These are phyloP conservation scores for Nakaseomyces nivariensis DNA, from an alignment of 1,139 yeast species.

Conservation along the genomic window DNA sequence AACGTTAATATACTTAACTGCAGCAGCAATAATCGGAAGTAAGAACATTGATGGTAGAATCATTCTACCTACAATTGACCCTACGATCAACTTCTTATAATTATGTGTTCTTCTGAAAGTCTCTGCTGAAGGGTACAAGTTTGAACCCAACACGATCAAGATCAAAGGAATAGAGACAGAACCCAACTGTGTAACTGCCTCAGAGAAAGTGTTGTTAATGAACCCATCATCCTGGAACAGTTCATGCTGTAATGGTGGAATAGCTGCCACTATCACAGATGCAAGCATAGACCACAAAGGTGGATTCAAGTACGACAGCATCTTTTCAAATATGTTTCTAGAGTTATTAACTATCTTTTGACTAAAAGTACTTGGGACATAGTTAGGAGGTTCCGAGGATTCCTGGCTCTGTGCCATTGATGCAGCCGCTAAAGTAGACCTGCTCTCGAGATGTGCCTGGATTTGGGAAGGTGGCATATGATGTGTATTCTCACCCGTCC, in stretches of 20 bases:
- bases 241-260: conserved; percentile 55
- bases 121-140: conserved; percentile 56
- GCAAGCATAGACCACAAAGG: conserved; percentile 88
- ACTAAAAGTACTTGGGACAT: conserved; percentile 7
- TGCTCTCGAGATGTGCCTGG: conserved; percentile 10
- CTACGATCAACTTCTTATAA: conserved; percentile 51
- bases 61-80: conserved; percentile 64
- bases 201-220: conserved; percentile 65
- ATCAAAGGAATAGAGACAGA: conserved; percentile 82
- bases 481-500: conserved; percentile 29
- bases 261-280: conserved; percentile 74
- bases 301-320: conserved; percentile 65
- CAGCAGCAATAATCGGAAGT: conserved; percentile 51
- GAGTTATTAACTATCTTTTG: conserved; percentile 9
- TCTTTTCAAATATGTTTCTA: conserved; percentile 1
- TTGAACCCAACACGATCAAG: conserved; percentile 66
- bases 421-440: background rate
- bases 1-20: conserved; percentile 51
- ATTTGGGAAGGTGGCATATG: conserved; percentile 25
- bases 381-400: background rate
- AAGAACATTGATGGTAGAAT: conserved; percentile 56
- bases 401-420: background rate
- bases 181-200: conserved; percentile 71
- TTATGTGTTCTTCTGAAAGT: conserved; percentile 56
- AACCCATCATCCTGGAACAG: conserved; percentile 61